Conservation (phyloP, 441 rosid genomes). For the Adansonia rubrostipa region DNA sequence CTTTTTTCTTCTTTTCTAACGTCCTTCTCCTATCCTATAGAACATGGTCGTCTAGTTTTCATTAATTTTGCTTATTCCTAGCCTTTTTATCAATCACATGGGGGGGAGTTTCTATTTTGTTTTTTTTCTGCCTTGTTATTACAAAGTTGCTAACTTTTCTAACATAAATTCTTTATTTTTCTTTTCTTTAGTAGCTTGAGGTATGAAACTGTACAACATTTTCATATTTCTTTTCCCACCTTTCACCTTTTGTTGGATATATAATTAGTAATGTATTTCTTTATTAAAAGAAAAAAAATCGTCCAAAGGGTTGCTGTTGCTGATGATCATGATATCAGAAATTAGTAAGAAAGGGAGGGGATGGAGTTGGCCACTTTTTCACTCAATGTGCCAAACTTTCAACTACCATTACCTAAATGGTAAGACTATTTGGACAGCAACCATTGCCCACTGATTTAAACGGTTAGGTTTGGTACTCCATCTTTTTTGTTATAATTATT, state of each 20-base stretch:
- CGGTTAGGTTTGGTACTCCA: too few species aligned
- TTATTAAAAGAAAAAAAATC: background rate
- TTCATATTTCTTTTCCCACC: slow-evolving; percentile 34
- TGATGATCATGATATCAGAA: slow-evolving; percentile 40
- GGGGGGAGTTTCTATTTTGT: background rate
- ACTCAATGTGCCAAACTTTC: too few species aligned
- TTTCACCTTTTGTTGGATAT: slow-evolving; percentile 53
- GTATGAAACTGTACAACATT: slow-evolving; percentile 34
- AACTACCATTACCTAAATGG: too few species aligned
- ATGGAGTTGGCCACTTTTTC: too few species aligned
- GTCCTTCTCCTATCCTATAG: slow-evolving; percentile 39
- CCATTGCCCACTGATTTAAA: too few species aligned
- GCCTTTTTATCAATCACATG: slow-evolving; percentile 4
- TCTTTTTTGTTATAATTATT: too few species aligned
- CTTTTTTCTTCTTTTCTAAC: slow-evolving; percentile 33
- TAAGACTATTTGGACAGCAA: too few species aligned
- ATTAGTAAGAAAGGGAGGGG: slow-evolving; percentile 31
- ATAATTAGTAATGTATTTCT: slow-evolving; percentile 29
- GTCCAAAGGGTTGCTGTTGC: background rate
- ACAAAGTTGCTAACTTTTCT: background rate
- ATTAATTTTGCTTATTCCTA: background rate
- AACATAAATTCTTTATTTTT: slow-evolving; percentile 26
- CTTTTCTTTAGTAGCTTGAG: slow-evolving; percentile 10
- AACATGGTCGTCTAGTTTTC: slow-evolving; percentile 21
- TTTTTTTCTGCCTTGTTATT: background rate